Base-by-base conservation (phyloP, 148 eudicot species). In the Tetragonia tetragonoides region DNA sequence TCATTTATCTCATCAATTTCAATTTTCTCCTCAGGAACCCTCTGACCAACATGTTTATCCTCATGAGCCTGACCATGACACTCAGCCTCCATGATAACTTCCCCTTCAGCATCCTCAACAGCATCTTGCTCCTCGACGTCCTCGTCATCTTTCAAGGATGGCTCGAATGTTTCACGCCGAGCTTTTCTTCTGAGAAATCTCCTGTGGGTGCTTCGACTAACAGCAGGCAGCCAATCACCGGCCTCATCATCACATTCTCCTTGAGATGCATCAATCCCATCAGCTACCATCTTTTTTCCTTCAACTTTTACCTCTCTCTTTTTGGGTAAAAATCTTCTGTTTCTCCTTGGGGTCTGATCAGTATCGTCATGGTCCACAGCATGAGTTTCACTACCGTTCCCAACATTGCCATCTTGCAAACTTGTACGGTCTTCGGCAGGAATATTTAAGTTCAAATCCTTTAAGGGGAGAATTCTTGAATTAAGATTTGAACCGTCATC, bases 171-270 rank as follows among this genome's bases (percentile, higher is more conserved):
- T 76, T 95, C 97, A 82, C 91, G 97, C 11, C 90, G 87, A 80
- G 94, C 90, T 79, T 95, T 88, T 61, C 99, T 88, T 84, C 92
- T 90, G 7, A 95, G 85, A 80, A 65, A 95, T 83, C 94, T 90
- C 79, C 97, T 93, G 67, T 89, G 97, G 68, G 99, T 95, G 79
- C 97, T 91, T 82, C 97, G 85, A 81, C 99, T 88, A 6, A 95
- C 97, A 78, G 99, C 99, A 76, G 99, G 97, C 7, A 68, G 87
- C 89, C 92, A 95, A 73, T 90, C 99, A 87, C 81, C 94, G 46
- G 81, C 77, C 80, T 93, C 77, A 76, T 90, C 92, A 71, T 89
- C 87, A 74, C 57, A 41, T 79, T 88, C 87, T 76, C 99, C 99
- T 76, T 81, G 87, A 51, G 99, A 92, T 73, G 99, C 99, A 87